phyloP scores from a whole-genome alignment of 139 green algal genomes.

The Closterium sp. region DNA sequence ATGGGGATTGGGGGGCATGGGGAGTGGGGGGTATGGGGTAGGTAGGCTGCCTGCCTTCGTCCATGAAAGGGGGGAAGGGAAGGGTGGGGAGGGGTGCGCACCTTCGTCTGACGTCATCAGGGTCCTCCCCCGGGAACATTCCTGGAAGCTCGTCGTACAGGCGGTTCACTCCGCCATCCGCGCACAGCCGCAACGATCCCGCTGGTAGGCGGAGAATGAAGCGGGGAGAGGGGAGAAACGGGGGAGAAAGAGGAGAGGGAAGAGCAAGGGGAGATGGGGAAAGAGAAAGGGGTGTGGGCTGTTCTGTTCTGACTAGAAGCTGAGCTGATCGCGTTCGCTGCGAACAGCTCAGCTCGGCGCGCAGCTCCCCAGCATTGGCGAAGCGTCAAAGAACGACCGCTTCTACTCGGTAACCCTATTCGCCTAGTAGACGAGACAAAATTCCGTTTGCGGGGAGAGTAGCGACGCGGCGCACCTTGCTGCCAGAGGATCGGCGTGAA shows the following conservation, averaged over 20 bases:
- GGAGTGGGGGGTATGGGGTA: too few relatives aligned
- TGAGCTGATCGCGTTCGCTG: too few relatives aligned
- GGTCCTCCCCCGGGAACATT: slow-evolving; percentile 39
- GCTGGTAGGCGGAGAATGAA: slow-evolving; percentile 18
- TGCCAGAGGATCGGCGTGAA: slow-evolving; percentile 23
- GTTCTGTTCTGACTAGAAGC: too few relatives aligned
- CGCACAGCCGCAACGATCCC: slow-evolving; percentile 75
- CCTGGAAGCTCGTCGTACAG: slow-evolving; percentile 77
- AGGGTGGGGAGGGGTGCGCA: background rate
- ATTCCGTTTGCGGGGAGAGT: background rate
- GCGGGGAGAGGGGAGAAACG: background rate
- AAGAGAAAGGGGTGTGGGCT: too few relatives aligned
- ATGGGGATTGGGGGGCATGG: too few relatives aligned
- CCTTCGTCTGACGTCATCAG: slow-evolving; percentile 15
- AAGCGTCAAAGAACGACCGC: background rate
- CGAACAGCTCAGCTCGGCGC: background rate
- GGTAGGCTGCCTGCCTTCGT: too few relatives aligned
- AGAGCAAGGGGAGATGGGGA: too few relatives aligned
- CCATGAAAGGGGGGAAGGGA: too few relatives aligned
- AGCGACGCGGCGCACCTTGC: background rate
- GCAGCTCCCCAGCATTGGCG: background rate
- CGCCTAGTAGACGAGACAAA: background rate
- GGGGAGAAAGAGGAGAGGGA: background rate
- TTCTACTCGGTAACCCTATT: background rate
- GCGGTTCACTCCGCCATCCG: slow-evolving; percentile 88